These are phyloP conservation scores for Talaromyces sp. DNA, from an alignment of 2,329 filamentous ascomycete species.

Conservation along the genomic window DNA sequence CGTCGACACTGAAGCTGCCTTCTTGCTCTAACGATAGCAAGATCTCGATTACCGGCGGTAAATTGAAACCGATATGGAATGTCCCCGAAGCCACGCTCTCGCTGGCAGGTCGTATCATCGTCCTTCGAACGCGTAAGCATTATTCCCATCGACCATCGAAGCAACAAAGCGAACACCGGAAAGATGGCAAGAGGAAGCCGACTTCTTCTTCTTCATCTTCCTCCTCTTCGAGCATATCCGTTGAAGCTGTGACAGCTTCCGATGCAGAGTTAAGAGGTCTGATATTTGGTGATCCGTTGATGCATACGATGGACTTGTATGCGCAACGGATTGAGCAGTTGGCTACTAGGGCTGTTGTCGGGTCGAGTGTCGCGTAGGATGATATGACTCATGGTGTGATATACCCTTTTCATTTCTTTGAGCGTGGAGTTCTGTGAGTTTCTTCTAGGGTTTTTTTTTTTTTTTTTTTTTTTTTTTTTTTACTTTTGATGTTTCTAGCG, in stretches of 20 bases:
- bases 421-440: neutral
- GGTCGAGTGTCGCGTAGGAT: neutral
- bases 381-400: neutral
- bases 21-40: constrained; percentile 7
- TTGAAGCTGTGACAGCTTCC: constrained; percentile 37
- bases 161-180: constrained; percentile 51
- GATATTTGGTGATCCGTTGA: constrained; percentile 77
- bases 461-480: too few relatives aligned
- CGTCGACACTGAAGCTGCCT: constrained; percentile 6
- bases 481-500: too few relatives aligned
- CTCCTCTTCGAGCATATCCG: constrained; percentile 22
- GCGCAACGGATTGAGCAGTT: constrained; percentile 66
- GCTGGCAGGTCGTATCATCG: constrained; percentile 65
- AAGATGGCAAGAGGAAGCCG: constrained; percentile 46
- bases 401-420: constrained; percentile 3
- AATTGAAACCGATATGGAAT: constrained; percentile 49
- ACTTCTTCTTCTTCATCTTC: constrained; percentile 36
- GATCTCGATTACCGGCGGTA: neutral
- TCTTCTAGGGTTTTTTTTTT: neutral
- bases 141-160: constrained; percentile 22
- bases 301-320: constrained; percentile 78
- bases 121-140: constrained; percentile 48
- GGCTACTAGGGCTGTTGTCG: constrained; percentile 62
- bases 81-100: constrained; percentile 65
- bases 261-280: constrained; percentile 66